Percentiles rank a stretch among this genome's conserved stretches.
These are phyloP conservation scores for Thalassiosira livingstoniorum DNA, from an alignment of 352 stramenopile species.

Conservation along the genomic window DNA sequence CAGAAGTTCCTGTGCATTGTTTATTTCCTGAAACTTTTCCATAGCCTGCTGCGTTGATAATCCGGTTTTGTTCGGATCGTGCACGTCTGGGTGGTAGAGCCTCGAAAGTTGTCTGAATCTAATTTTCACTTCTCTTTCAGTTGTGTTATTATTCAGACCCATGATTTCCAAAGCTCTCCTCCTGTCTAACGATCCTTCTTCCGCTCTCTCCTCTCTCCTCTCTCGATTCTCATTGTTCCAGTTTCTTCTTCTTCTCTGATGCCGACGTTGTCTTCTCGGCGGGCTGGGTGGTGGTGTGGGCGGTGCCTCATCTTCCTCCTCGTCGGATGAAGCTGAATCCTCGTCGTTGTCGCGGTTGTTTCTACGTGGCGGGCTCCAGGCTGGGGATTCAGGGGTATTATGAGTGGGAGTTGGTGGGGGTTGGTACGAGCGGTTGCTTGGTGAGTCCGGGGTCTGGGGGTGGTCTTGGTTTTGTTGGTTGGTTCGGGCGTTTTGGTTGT, in stretches of 20 bases:
- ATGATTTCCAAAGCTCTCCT: no score
- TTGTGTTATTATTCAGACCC: background rate
- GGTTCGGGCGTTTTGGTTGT: background rate
- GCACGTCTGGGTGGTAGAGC: background rate
- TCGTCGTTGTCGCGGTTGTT: no score
- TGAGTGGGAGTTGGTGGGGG: background rate
- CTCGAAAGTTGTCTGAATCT: background rate
- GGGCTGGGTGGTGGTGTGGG: no score
- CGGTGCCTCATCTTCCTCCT: no score
- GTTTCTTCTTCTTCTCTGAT: no score
- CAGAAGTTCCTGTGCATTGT: no score
- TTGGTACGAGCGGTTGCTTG: background rate
- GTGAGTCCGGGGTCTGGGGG: background rate
- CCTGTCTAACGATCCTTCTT: no score
- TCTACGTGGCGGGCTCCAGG: background rate
- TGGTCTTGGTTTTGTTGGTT: background rate
- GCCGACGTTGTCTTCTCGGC: no score
- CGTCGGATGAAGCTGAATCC: no score
- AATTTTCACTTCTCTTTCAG: constrained; percentile 5
- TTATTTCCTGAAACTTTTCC: background rate
- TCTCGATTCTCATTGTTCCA: no score
- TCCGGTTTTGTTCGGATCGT: background rate
- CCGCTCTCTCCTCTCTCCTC: no score
- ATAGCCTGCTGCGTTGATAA: background rate
- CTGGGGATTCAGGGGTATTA: background rate